Percentiles rank a stretch among this genome's conserved stretches.
Evolutionary conservation across 2,329 filamentous ascomycete genomes (phyloP).

Genomic region (Metarhizium brunneum): DNA sequence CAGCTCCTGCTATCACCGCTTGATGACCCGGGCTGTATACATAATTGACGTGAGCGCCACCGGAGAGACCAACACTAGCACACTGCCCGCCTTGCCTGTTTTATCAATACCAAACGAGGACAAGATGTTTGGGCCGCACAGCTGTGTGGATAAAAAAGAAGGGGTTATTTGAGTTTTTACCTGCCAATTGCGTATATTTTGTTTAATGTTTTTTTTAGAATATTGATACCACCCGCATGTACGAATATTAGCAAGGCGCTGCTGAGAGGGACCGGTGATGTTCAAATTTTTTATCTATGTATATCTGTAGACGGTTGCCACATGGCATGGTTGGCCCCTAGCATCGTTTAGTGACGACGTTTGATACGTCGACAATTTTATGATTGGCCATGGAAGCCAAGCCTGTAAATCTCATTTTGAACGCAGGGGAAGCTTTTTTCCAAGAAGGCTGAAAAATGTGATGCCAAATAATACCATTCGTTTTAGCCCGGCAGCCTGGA

Average conservation of each 20-base stretch:
- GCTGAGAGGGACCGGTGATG: neutral
- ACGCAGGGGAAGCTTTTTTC: no score
- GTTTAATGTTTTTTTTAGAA: neutral
- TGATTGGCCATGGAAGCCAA: no score
- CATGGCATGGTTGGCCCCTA: neutral
- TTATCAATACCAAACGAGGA: neutral
- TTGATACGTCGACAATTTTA: neutral
- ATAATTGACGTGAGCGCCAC: neutral
- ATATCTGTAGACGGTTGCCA: neutral
- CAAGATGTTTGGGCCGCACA: neutral
- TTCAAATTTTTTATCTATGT: neutral
- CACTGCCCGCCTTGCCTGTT: neutral
- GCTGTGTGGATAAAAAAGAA: neutral
- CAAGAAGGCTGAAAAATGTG: no score
- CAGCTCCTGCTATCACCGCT: constrained; percentile 14
- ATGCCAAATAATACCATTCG: no score
- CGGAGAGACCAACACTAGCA: neutral
- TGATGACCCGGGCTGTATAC: constrained; percentile 4
- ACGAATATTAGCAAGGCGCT: neutral
- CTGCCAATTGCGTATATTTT: neutral
- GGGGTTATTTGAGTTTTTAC: neutral
- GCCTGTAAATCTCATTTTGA: no score
- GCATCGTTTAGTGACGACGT: neutral
- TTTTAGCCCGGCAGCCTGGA: no score
- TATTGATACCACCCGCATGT: neutral